Evolutionary conservation across 495 filamentous ascomycete genomes (phyloP), one percentile per base, ranked within the genome.

Genomic region (Aspergillus sparsus): DNA sequence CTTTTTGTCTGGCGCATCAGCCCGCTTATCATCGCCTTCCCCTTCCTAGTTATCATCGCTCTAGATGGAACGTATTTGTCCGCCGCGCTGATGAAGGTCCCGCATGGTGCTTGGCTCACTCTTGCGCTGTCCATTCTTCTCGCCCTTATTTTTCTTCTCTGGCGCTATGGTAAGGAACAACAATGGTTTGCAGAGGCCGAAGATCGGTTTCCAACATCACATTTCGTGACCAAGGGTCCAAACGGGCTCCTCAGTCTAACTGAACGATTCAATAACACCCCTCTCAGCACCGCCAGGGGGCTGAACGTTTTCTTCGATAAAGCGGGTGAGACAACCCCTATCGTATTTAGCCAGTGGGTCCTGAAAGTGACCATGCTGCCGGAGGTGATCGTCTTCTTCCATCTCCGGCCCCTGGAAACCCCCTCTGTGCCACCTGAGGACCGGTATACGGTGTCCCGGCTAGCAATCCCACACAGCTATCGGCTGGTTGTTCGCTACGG

Each of bases 81-180:
- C 0, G 83, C 86, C 0, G 83, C 86, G 0, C 71, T 91, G 2
- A 86, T 75, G 33, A 91, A 91, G 62, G 82, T 91, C 8, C 88
- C 88, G 2, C 70, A 84, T 1, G 88, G 88, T 2, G 88, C 88
- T 12, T 91, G 88, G 88, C 89, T 91, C 59, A 91, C 88, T 0
- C 70, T 91, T 10, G 71, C 83, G 0, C 78, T 91, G n/a, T 79
- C 85, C 0, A 70, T 73, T 6, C 66, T 88, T 1, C 74, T 91
- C 0, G 76, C 84, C 0, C 74, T 69, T 34, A 62, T 90, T 31
- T 86, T 90, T 61, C 70, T 90, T 32, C 75, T 90, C 11, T 91
- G 88, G 88, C 83, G 88, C 16, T 90, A 82, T 56, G 88, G 88
- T 13, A 91, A 91, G 68, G 85, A 89, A 58, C 80, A 81, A 52